A percentile compares a stretch with the other conserved stretches of the same genome.
Conservation (phyloP, 768 basidiomycete genomes). For the Russula ochroleuca region DNA sequence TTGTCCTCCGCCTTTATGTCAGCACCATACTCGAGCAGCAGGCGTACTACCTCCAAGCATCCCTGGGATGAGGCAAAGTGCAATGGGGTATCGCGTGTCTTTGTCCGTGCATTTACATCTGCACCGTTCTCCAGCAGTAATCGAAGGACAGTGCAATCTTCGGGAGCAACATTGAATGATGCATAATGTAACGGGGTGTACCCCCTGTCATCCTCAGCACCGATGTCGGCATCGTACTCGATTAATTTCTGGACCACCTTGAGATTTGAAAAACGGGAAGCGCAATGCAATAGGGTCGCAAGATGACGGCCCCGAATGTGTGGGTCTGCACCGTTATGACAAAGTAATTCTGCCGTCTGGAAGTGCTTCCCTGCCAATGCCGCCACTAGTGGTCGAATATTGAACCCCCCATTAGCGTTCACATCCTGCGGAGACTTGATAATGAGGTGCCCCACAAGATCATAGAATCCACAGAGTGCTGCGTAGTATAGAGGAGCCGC, state of each 20-base stretch:
- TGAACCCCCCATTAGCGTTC: not conserved
- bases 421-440: not conserved
- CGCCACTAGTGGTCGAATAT: not conserved
- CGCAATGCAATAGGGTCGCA: not conserved
- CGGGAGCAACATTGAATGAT: not conserved
- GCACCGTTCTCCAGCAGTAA: not conserved
- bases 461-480: not conserved
- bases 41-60: not conserved
- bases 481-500: not conserved
- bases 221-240: not conserved
- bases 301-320: rapidly evolving
- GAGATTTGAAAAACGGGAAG: not conserved
- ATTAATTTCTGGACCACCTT: not conserved
- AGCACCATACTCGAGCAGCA: not conserved
- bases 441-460: not conserved
- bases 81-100: not conserved
- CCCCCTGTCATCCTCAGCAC: no score
- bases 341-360: not conserved
- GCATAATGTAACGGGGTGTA: not conserved
- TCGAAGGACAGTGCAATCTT: not conserved
- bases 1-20: not conserved
- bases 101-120: not conserved
- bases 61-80: not conserved
- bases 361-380: not conserved
- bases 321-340: not conserved